These are phyloP conservation scores for Durusdinium trenchii DNA, from an alignment of 73 alveolate genomes.

Conservation along the genomic window DNA sequence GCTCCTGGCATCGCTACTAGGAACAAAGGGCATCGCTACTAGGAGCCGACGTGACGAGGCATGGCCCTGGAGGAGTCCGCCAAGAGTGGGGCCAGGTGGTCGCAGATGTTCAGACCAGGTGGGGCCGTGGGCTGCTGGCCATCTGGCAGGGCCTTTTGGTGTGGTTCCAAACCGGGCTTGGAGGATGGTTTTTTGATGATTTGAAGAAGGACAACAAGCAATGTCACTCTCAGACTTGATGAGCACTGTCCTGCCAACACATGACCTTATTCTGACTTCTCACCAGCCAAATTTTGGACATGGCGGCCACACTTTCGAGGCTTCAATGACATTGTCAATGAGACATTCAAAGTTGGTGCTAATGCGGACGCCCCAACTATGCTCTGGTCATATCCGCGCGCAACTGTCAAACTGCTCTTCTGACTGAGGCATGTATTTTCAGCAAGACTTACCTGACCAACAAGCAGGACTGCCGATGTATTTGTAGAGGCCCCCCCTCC, in stretches of 20 bases:
- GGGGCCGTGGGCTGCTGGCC: background rate
- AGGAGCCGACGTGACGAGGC: constrained; percentile 30
- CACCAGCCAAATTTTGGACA: no score
- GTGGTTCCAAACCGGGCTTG: no score
- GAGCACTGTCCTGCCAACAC: no score
- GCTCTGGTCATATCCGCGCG: background rate
- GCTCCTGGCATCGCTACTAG: no score
- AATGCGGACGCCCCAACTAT: constrained; percentile 21
- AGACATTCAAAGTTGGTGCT: constrained; percentile 93
- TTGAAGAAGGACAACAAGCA: no score
- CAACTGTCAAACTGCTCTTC: background rate
- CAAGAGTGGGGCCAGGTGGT: constrained; percentile 74
- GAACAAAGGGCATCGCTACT: no score
- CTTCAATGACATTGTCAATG: constrained; percentile 92
- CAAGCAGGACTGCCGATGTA: constrained; percentile 43
- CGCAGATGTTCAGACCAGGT: constrained; percentile 95
- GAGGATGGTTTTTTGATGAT: no score
- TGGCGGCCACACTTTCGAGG: constrained; percentile 19
- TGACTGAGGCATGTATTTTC: constrained; percentile 71
- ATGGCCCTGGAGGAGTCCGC: constrained; percentile 94
- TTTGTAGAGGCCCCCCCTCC: background rate
- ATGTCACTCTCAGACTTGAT: no score
- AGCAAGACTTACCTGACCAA: constrained; percentile 78
- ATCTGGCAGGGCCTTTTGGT: no score
- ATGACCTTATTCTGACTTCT: no score